Evolutionary conservation across 2,329 filamentous ascomycete species (phyloP).

Genomic region (Metarhizium robertsii): DNA sequence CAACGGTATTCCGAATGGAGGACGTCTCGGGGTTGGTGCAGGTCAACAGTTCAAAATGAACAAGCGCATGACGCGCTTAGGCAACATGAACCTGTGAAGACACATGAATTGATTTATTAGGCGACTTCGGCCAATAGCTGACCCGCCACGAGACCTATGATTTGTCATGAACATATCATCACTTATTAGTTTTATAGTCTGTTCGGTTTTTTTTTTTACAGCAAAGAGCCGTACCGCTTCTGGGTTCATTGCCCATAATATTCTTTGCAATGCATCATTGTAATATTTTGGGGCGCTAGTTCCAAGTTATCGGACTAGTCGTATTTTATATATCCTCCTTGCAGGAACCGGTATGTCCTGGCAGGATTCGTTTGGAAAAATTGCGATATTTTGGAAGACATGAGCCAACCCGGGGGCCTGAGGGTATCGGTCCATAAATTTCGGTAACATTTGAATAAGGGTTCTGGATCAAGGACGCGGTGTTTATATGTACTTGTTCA

Average conservation of each 20-base stretch:
- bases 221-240: not conserved
- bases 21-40: conserved; percentile 9
- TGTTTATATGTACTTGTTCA: no score
- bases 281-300: not conserved
- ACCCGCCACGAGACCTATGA: not conserved
- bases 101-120: conserved; percentile 24
- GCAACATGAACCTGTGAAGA: conserved; percentile 28
- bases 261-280: not conserved
- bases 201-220: not conserved
- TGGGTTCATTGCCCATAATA: not conserved
- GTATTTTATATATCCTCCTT: not conserved
- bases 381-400: not conserved
- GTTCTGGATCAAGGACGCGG: no score
- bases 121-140: not conserved
- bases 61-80: conserved; percentile 52
- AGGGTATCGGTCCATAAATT: no score
- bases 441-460: no score
- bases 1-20: conserved; percentile 6
- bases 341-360: not conserved
- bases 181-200: not conserved
- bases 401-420: no score
- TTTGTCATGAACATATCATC: not conserved
- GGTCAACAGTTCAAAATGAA: conserved; percentile 39
- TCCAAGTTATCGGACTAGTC: not conserved
- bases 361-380: not conserved